Evolutionary conservation across 176 grass and related monocot species (phyloP).

Genomic region (Miscanthus lutarioriparius): DNA sequence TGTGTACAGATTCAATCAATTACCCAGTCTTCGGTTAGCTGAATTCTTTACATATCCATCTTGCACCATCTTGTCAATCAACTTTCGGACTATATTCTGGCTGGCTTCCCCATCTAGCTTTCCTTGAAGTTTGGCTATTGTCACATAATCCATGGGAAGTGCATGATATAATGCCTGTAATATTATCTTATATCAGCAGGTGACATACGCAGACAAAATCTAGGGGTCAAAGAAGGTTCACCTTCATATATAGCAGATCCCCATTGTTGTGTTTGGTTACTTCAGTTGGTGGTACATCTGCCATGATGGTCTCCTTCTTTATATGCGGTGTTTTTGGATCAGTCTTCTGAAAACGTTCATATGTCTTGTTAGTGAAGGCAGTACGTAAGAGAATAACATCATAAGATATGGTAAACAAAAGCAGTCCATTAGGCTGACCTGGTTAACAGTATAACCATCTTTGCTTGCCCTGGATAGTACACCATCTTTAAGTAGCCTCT

Average conservation of each 20-base stretch:
- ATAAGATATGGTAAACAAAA: constrained; percentile 15
- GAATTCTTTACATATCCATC: constrained; percentile 90
- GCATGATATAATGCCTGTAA: constrained; percentile 80
- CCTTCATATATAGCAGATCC: constrained; percentile 94
- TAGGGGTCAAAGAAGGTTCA: constrained; percentile 29
- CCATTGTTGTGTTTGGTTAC: constrained; percentile 41
- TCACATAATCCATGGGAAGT: constrained; percentile 94
- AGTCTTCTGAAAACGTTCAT: constrained; percentile 15
- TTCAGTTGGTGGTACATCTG: constrained; percentile 46
- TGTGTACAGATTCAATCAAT: constrained; percentile 24
- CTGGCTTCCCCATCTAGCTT: constrained; percentile 82
- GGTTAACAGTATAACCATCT: constrained; percentile 76
- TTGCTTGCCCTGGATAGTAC: constrained; percentile 67
- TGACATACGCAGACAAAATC: constrained; percentile 18
- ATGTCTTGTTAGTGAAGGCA: constrained; percentile 20
- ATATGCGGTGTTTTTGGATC: constrained; percentile 44
- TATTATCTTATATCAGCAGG: constrained; percentile 27
- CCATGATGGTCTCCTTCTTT: constrained; percentile 59
- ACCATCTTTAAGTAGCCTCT: constrained; percentile 77
- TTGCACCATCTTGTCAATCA: constrained; percentile 94
- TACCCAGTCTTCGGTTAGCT: constrained; percentile 85
- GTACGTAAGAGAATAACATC: background rate
- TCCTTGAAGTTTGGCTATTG: constrained; percentile 79
- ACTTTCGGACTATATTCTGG: constrained; percentile 66
- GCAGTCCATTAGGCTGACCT: constrained; percentile 46